Conservation (phyloP, 2,329 filamentous ascomycete genomes). For the Aureobasidium mangrovei region DNA sequence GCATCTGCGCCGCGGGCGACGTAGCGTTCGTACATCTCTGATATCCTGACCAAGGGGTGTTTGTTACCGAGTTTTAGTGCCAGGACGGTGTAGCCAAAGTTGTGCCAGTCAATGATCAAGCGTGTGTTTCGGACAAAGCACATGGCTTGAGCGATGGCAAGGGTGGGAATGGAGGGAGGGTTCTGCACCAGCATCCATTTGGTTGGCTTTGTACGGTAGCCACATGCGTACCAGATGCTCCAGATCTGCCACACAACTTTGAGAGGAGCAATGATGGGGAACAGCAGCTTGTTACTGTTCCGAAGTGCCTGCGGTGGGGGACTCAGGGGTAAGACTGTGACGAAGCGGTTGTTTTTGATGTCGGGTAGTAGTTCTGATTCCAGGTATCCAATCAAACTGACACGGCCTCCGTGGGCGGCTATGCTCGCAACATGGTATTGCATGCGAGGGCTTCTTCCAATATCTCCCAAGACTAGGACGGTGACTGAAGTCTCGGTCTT, state of each 20-base stretch:
- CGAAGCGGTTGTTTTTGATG: conserved; percentile 57
- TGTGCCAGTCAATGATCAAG: conserved; percentile 95
- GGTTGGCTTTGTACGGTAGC: conserved; percentile 63
- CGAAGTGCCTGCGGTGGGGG: conserved; percentile 58
- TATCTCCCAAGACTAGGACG: conserved; percentile 86
- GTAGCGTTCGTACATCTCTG: conserved; percentile 66
- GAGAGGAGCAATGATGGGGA: conserved; percentile 67
- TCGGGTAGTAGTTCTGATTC: conserved; percentile 78
- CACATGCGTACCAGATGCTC: conserved; percentile 61
- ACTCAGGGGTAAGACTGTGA: conserved; percentile 62
- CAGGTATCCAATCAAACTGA: conserved; percentile 81
- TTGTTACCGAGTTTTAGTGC: conserved; percentile 52
- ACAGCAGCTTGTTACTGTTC: conserved; percentile 61
- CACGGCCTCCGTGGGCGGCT: conserved; percentile 67
- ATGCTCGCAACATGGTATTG: conserved; percentile 95
- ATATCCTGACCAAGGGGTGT: conserved; percentile 70
- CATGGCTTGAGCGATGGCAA: conserved; percentile 64
- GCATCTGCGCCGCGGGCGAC: conserved; percentile 61
- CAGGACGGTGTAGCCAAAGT: conserved; percentile 93
- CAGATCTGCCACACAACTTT: conserved; percentile 80
- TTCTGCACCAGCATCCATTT: conserved; percentile 89
- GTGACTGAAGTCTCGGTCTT: conserved; percentile 52
- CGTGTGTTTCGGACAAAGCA: conserved; percentile 70
- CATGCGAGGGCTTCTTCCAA: conserved; percentile 94
- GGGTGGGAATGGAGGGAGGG: conserved; percentile 86